phyloP scores from a whole-genome alignment of 768 basidiomycete genomes.

The Lentinula edodes region DNA sequence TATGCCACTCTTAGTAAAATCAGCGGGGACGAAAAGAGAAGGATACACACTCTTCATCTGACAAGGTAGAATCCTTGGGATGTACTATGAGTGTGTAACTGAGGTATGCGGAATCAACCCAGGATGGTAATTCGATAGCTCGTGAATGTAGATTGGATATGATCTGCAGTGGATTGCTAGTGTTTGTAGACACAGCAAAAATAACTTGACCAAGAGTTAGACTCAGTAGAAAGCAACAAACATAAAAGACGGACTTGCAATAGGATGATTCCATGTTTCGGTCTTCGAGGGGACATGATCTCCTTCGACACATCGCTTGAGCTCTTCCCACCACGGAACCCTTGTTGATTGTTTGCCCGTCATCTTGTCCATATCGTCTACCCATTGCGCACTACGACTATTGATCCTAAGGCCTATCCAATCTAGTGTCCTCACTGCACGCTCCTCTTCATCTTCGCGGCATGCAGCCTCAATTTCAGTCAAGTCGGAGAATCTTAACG shows the following conservation, averaged over 20 bases:
- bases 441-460: slow-evolving; percentile 72
- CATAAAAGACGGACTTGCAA: slow-evolving; percentile 54
- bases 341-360: slow-evolving; percentile 34
- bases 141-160: slow-evolving; percentile 72
- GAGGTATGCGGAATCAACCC: slow-evolving; percentile 72
- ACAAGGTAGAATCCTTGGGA: slow-evolving; percentile 59
- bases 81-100: slow-evolving; percentile 78
- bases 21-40: slow-evolving; percentile 5
- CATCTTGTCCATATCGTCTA: slow-evolving; percentile 53
- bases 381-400: slow-evolving; percentile 62
- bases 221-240: slow-evolving; percentile 3
- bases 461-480: slow-evolving; percentile 67
- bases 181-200: slow-evolving; percentile 74
- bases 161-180: slow-evolving; percentile 76
- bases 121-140: slow-evolving; percentile 61
- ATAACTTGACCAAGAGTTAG: slow-evolving; percentile 50
- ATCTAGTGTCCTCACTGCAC: slow-evolving; percentile 76
- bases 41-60: slow-evolving; percentile 70
- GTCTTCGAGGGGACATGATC: slow-evolving; percentile 64
- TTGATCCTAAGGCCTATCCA: slow-evolving; percentile 77
- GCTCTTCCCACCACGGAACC: slow-evolving; percentile 88
- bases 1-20: slow-evolving; percentile 1
- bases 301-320: slow-evolving; percentile 70
- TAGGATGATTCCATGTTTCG: slow-evolving; percentile 88
- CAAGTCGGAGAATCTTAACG: slow-evolving; percentile 75